A percentile compares a stretch with the other conserved stretches of the same genome.
phyloP scores from a whole-genome alignment of 2,329 filamentous ascomycete species.

The Metarhizium anisopliae region DNA sequence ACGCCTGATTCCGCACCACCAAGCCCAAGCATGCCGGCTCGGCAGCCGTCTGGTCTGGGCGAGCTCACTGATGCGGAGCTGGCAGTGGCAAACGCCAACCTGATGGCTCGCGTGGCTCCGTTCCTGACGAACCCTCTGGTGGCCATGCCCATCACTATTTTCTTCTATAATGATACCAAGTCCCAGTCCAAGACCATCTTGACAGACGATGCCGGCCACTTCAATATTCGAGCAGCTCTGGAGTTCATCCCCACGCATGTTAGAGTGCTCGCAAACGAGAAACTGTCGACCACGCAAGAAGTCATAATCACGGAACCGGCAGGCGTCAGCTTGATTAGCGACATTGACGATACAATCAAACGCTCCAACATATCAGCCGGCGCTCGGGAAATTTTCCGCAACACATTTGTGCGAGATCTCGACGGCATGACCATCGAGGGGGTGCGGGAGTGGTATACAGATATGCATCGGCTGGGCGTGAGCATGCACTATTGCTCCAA shows the following conservation, averaged over 20 bases:
- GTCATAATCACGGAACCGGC: constrained; percentile 67
- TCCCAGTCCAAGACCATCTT: constrained; percentile 78
- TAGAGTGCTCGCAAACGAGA: constrained; percentile 76
- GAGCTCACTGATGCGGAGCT: constrained; percentile 72
- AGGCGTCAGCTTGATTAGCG: constrained; percentile 89
- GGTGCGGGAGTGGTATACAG: constrained; percentile 81
- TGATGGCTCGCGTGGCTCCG: constrained; percentile 79
- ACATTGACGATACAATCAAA: constrained; percentile 97
- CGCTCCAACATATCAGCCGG: constrained; percentile 83
- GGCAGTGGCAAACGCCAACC: constrained; percentile 68
- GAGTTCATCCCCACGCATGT: constrained; percentile 89
- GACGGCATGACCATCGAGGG: constrained; percentile 75
- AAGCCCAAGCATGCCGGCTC: constrained; percentile 33
- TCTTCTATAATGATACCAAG: constrained; percentile 82
- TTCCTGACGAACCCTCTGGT: constrained; percentile 81
- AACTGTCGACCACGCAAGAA: constrained; percentile 71
- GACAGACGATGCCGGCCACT: constrained; percentile 87
- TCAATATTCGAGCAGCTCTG: constrained; percentile 67
- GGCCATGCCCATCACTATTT: constrained; percentile 73
- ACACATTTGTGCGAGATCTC: constrained; percentile 86
- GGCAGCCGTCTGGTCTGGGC: constrained; percentile 26
- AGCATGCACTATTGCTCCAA: constrained; percentile 98
- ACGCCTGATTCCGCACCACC: constrained; percentile 31
- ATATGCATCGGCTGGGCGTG: constrained; percentile 70
- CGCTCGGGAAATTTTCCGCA: constrained; percentile 89